Percentiles rank a stretch among this genome's conserved stretches.
phyloP scores from a whole-genome alignment of 139 green algal genomes.

The Tetraselmis striata region DNA sequence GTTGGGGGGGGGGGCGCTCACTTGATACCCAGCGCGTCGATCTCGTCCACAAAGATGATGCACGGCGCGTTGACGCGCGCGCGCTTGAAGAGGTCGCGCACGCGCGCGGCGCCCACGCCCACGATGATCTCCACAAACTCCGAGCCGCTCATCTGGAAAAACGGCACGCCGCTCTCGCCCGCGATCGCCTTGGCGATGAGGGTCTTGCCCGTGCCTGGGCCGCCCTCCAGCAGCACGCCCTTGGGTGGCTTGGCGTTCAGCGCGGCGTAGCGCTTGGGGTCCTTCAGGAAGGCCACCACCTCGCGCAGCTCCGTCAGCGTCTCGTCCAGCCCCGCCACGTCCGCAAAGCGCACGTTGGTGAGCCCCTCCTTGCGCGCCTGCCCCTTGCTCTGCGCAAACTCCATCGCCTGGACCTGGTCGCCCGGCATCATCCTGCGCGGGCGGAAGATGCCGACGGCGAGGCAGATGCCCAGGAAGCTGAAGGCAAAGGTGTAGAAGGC shows the following conservation, averaged over 20 bases:
- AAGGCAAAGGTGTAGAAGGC: slow-evolving; percentile 39
- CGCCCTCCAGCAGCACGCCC: slow-evolving; percentile 92
- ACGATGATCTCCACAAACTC: slow-evolving; percentile 99
- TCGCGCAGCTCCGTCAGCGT: slow-evolving; percentile 72
- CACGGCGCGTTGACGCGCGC: slow-evolving; percentile 75
- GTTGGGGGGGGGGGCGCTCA: no score
- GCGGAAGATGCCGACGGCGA: slow-evolving; percentile 55
- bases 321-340: slow-evolving; percentile 88
- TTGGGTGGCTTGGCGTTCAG: slow-evolving; percentile 86
- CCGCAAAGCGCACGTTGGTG: slow-evolving; percentile 75
- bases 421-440: slow-evolving; percentile 48
- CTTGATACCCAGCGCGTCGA: slow-evolving; percentile 88
- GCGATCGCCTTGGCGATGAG: slow-evolving; percentile 91
- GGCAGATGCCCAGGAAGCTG: slow-evolving; percentile 38
- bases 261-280: slow-evolving; percentile 67
- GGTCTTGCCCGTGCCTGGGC: slow-evolving; percentile 84
- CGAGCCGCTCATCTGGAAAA: slow-evolving; percentile 86
- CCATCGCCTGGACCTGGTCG: slow-evolving; percentile 58
- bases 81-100: slow-evolving; percentile 94
- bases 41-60: slow-evolving; percentile 98
- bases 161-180: slow-evolving; percentile 79
- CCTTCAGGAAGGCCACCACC: slow-evolving; percentile 84
- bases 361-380: slow-evolving; percentile 76
- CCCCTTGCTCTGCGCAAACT: slow-evolving; percentile 88
- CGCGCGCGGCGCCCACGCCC: slow-evolving; percentile 87